Base-by-base conservation (phyloP, 2,329 filamentous ascomycete species). In the Ophiostoma sp. region DNA sequence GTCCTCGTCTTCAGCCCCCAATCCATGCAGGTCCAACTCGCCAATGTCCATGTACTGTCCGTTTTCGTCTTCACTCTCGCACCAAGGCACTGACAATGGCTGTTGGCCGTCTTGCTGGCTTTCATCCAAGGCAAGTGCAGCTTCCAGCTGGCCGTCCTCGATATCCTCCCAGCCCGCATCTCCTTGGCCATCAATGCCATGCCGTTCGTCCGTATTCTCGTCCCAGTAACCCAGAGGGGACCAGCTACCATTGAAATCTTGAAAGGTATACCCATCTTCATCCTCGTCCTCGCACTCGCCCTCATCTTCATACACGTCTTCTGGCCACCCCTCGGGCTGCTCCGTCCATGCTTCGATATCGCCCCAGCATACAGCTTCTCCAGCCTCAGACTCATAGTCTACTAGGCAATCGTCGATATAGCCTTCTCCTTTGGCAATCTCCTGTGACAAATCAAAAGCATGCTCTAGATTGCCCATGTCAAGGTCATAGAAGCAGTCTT, bases 311-410 rank as follows among this genome's bases (percentile, higher is more conserved):
- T 54, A 13, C 6, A 5, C 48, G 48, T 65, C 57, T 27, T 62
- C 57, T 8, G n/a, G n/a, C n/a, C 33, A 41, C 0, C 36, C 31
- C 15, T 71, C 20, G 1, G 23, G 20, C 1, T 52, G 15, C 10
- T 70, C 70, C 0, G 69, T 52, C 69, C 68, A 73, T 2, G 64
- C 70, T 1, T 71, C 72, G 15, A 74, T 72, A 3, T 74, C 72
- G 36, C 68, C 54, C 72, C 68, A 74, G 23, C 52, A 11, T 4
- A 64, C 60, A 5, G 39, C 62, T 8, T 67, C 67, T 2, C 70
- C 64, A 15, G 48, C 13, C 13, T 67, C 33, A 10, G 52, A 69
- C 10, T 36, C 17, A 1, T 17, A 39, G 2, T 57, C 66, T 1
- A 36, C 33, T 11, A 33, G 23, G 15, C 23, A n/a, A 4, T 27